Conservation (phyloP, 2,329 filamentous ascomycete species). For the Penicillium sp. region DNA sequence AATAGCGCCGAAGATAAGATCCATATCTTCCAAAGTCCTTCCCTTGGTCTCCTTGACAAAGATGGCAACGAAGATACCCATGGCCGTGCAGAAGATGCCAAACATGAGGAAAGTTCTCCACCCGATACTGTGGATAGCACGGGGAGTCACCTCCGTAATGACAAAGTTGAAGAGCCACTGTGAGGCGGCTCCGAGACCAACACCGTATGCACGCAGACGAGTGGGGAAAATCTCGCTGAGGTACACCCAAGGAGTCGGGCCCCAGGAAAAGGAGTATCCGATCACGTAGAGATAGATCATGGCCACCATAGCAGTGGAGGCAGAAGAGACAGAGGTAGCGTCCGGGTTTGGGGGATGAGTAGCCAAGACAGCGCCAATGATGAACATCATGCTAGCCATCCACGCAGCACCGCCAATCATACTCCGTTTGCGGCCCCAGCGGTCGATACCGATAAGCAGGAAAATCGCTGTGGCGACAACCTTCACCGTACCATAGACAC, state of each 20-base stretch:
- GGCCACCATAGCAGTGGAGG: slow-evolving; percentile 40
- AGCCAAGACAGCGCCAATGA: slow-evolving; percentile 36
- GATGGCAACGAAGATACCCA: slow-evolving; percentile 34
- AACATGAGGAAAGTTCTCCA: slow-evolving; percentile 45
- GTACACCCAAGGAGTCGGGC: slow-evolving; percentile 34
- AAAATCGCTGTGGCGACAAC: slow-evolving; percentile 38
- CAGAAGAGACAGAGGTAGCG: slow-evolving; percentile 27
- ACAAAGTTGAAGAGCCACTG: slow-evolving; percentile 46
- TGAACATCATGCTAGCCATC: slow-evolving; percentile 40
- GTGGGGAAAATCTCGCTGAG: slow-evolving; percentile 41
- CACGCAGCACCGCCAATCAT: slow-evolving; percentile 36
- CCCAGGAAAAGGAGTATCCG: slow-evolving; percentile 30
- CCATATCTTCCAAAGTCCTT: slow-evolving; percentile 41
- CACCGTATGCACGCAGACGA: slow-evolving; percentile 40
- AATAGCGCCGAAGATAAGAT: slow-evolving; percentile 32
- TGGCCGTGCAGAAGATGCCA: slow-evolving; percentile 39
- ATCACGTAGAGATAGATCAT: slow-evolving; percentile 52
- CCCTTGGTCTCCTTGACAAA: slow-evolving; percentile 42
- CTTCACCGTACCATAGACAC: slow-evolving; percentile 41
- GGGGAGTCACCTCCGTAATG: slow-evolving; percentile 42
- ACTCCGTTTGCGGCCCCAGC: slow-evolving; percentile 36
- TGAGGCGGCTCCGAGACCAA: slow-evolving; percentile 38
- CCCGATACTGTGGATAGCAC: slow-evolving; percentile 39
- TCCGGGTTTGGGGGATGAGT: slow-evolving; percentile 33
- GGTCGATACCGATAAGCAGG: slow-evolving; percentile 38